These are phyloP conservation scores for Lachnellula arida DNA, from an alignment of 2,329 filamentous ascomycete genomes.

Conservation along the genomic window DNA sequence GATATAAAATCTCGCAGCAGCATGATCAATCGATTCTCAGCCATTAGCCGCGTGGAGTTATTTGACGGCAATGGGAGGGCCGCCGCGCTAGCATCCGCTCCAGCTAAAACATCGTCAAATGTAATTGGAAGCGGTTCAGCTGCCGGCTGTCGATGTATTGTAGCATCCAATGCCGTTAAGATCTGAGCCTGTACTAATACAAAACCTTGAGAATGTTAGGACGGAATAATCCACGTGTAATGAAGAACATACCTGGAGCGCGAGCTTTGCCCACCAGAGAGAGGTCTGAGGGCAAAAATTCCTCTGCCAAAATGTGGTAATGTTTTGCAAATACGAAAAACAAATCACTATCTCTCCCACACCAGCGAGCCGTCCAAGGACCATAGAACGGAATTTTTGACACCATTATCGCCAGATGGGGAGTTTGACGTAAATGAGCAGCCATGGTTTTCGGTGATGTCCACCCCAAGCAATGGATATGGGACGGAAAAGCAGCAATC, in stretches of 20 bases:
- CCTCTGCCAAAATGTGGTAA: constrained; percentile 61
- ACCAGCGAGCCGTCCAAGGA: constrained; percentile 66
- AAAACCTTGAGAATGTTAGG: constrained; percentile 41
- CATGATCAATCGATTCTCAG: constrained; percentile 66
- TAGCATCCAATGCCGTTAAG: constrained; percentile 60
- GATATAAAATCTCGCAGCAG: constrained; percentile 65
- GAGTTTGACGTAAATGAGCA: constrained; percentile 50
- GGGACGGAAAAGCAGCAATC: constrained; percentile 34
- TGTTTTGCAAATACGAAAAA: constrained; percentile 71
- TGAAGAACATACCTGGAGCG: constrained; percentile 42
- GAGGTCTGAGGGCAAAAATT: constrained; percentile 48
- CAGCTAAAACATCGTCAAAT: constrained; percentile 61
- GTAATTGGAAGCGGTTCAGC: constrained; percentile 50
- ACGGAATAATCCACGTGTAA: background rate
- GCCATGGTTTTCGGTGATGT: constrained; percentile 52
- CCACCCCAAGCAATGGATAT: constrained; percentile 57
- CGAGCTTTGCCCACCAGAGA: constrained; percentile 53
- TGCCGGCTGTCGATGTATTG: constrained; percentile 56
- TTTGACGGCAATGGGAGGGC: constrained; percentile 49
- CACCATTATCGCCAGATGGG: constrained; percentile 51
- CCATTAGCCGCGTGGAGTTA: constrained; percentile 62
- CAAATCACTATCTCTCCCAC: constrained; percentile 66
- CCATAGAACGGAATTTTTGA: constrained; percentile 63
- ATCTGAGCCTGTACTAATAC: constrained; percentile 66
- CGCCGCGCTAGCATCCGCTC: constrained; percentile 53